Base-by-base conservation (phyloP, 225 moss, liverwort and hornwort species). In the Neckera pumila region DNA sequence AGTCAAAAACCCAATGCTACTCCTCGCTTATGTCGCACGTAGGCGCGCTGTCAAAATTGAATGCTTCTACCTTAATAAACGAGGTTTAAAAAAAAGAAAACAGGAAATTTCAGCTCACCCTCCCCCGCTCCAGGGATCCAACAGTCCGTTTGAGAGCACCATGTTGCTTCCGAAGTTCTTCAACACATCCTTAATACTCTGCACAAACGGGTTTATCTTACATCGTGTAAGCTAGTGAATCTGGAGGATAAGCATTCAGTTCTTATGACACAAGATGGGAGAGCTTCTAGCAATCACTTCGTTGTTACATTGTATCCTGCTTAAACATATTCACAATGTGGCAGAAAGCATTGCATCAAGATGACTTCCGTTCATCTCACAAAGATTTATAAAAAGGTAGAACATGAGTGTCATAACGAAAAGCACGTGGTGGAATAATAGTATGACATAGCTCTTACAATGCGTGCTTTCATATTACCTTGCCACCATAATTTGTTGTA, bases 61-160 rank as follows among this genome's bases (percentile, higher is more conserved):
- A 60, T 84, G 84, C 38, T 77, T 64, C 75, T 56, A 83, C 65
- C 64, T 36, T 66, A 47, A 62, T 30, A 62, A 89, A 70, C 8
- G 49, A 80, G 76, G 56, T 53, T 75, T 28, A 15, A 64, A 33
- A 82, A 57, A 57, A 74, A 42, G n/a, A 6, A 54, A 82, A 59
- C 12, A 9, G 63, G 60, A 84, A 60, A 58, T 27, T 75, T 73
- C 56, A 90, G 67, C 95, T 94, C 88, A 95, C 95, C 95, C 96
- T 70, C 96, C 97, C 31, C 97, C 98, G 93, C 98, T 99, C 97
- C 98, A 99, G 31, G 98, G 98, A 91, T 99, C 98, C 42, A 99
- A 88, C 86, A 99, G 89, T 33, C 98, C 98, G 89, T 99, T 99
- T 23, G 98, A 96, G 77, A 99, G 97, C 18, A 97, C 95, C 57